Base-by-base conservation (phyloP, 179 eudicot genomes). In the Drosera spatulata region DNA sequence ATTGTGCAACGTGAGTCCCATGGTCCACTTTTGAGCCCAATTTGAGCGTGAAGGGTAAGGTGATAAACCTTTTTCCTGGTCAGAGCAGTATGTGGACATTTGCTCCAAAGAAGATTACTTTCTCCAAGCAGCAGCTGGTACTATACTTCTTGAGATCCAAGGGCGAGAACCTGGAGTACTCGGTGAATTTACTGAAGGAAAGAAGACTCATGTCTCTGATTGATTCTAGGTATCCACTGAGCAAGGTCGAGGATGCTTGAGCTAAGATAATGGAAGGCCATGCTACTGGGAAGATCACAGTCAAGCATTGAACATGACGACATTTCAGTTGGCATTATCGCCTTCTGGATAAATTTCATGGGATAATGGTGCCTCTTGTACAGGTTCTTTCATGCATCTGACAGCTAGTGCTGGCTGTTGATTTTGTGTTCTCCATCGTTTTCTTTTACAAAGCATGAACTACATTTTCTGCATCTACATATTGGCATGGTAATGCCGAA, bases 191-290 rank as follows among this genome's bases (percentile, higher is more conserved):
- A 72, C 70, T 75, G 55, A 79, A 79, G 70, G 82, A 83, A 65
- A 73, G 73, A 51, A 80, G 77, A 71, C 75, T 85, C 14, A 85
- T 71, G 68, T 67, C 94, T 0, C 86, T 74, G 4, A 58, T 83
- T 11, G 89, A 85, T 67, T 85, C 93, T 0, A 83, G 40, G 52
- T 49, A 71, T 73, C 75, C 82, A 45, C 41, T 85, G 61, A 75
- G 78, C 48, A 77, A 70, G 60, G 87, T 82, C 41, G 81, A 79
- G 63, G 82, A 79, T 67, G 87, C 82, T 63, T 86, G 95, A 88
- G 84, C 78, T 52, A 82, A 72, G 77, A 70, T 72, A 60, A 71
- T 76, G 53, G 79, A 75, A 39, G 79, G 90, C 0, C 90, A 86
- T 69, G 90, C 85, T 61, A 74, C 83, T 2, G 90, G 90, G 52